These are phyloP conservation scores for Austropuccinia psidii DNA, from an alignment of 1,284 basidiomycete species.

Conservation along the genomic window DNA sequence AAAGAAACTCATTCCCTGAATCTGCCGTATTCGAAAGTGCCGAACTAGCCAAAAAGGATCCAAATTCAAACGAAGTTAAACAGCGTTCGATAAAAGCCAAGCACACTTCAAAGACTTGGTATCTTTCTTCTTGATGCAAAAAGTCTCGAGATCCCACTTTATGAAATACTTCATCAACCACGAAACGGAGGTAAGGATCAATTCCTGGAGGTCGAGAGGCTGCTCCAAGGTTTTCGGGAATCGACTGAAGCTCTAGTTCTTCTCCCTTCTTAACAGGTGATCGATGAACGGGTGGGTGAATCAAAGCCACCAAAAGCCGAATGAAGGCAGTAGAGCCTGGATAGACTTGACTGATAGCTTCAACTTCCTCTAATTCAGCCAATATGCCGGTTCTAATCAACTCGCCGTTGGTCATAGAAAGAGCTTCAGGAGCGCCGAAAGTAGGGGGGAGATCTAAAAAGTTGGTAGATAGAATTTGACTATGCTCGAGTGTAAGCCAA, in stretches of 20 bases:
- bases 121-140: constrained; percentile 64
- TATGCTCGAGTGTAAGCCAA: constrained; percentile 35
- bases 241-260: constrained; percentile 38
- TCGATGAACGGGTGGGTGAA: constrained; percentile 61
- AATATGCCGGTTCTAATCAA: constrained; percentile 29
- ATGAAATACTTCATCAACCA: constrained; percentile 77
- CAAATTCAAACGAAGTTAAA: constrained; percentile 30
- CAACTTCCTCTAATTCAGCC: constrained; percentile 71
- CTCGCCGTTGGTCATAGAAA: constrained; percentile 9
- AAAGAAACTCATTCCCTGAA: constrained; percentile 17
- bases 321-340: constrained; percentile 83
- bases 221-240: constrained; percentile 55
- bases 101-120: constrained; percentile 76
- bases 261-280: constrained; percentile 56
- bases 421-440: constrained; percentile 6
- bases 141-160: constrained; percentile 60
- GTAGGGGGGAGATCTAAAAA: constrained; percentile 7
- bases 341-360: constrained; percentile 67
- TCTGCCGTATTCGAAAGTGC: constrained; percentile 1
- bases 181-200: constrained; percentile 71
- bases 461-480: constrained; percentile 36
- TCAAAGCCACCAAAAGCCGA: constrained; percentile 67
- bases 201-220: constrained; percentile 68
- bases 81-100: constrained; percentile 35
- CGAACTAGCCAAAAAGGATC: constrained; percentile 11